Evolutionary conservation across 768 basidiomycete genomes (phyloP).

Genomic region (Kondoa malvinella): DNA sequence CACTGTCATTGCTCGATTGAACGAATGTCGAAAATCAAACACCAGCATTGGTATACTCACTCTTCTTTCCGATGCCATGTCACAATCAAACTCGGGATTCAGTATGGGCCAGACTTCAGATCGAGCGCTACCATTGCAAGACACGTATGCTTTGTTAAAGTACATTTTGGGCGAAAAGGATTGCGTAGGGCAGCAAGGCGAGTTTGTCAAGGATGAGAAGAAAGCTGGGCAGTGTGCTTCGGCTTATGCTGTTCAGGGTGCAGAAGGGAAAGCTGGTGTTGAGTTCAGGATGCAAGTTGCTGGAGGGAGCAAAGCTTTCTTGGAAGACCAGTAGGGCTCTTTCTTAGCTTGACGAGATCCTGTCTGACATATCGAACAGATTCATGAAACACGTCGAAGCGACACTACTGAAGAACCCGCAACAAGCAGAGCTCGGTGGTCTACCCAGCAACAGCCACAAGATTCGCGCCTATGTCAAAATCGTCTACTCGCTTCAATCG

Average conservation of each 20-base stretch:
- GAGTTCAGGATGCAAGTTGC: conserved; percentile 56
- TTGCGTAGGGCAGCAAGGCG: conserved; percentile 26
- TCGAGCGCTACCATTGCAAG: conserved; percentile 30
- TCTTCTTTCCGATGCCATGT: conserved; percentile 4
- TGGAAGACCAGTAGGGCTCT: conserved; percentile 55
- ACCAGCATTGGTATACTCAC: conserved; percentile 21
- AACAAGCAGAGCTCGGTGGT: conserved; percentile 74
- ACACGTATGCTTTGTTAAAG: conserved; percentile 31
- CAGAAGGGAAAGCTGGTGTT: conserved; percentile 44
- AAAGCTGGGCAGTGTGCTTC: conserved; percentile 69
- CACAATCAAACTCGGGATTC: background rate
- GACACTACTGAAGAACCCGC: conserved; percentile 60
- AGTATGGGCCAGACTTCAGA: conserved; percentile 11
- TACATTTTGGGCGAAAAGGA: conserved; percentile 31
- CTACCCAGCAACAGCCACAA: conserved; percentile 79
- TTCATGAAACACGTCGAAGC: conserved; percentile 45
- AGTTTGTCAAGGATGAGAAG: conserved; percentile 39
- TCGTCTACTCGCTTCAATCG: conserved; percentile 53
- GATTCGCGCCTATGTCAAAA: conserved; percentile 66
- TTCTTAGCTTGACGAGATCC: background rate
- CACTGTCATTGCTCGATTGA: conserved; percentile 58
- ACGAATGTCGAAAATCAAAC: conserved; percentile 44
- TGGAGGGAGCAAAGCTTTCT: conserved; percentile 55
- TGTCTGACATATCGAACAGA: conserved; percentile 17
- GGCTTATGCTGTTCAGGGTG: conserved; percentile 47